Evolutionary conservation across 208 protist genomes (phyloP).

Genomic region (Naegleria fowleri): DNA sequence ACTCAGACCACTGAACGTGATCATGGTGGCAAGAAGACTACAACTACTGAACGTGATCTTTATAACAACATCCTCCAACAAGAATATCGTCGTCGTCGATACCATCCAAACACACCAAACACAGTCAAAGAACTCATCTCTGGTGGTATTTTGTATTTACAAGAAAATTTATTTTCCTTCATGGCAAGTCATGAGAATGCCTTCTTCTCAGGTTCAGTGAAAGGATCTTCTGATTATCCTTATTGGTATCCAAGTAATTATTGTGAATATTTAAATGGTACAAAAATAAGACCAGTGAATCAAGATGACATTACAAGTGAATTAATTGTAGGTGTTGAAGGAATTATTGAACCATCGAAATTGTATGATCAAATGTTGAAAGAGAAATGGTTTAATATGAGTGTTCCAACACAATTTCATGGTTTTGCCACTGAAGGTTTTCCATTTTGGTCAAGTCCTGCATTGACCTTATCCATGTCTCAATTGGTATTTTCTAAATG

Average conservation of each 20-base stretch:
- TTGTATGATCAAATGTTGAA: neutral
- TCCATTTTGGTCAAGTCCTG: conserved; percentile 12
- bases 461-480: neutral
- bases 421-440: neutral
- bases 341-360: neutral
- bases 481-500: conserved; percentile 16
- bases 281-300: neutral
- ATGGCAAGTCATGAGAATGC: neutral
- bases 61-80: too few species aligned
- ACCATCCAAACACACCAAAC: neutral
- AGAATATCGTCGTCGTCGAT: too few species aligned
- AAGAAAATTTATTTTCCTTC: neutral
- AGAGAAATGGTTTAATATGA: neutral
- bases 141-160: neutral
- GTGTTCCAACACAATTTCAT: neutral
- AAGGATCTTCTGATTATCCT: neutral
- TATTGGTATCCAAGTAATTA: conserved; percentile 24
- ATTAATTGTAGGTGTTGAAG: neutral
- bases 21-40: too few species aligned
- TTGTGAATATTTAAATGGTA: conserved; percentile 27
- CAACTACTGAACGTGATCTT: too few species aligned
- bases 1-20: too few species aligned
- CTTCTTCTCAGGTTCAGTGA: conserved; percentile 14
- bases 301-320: neutral
- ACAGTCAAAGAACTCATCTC: neutral